Evolutionary conservation across 73 alveolate species (phyloP).

Genomic region (Blepharisma japonicum): DNA sequence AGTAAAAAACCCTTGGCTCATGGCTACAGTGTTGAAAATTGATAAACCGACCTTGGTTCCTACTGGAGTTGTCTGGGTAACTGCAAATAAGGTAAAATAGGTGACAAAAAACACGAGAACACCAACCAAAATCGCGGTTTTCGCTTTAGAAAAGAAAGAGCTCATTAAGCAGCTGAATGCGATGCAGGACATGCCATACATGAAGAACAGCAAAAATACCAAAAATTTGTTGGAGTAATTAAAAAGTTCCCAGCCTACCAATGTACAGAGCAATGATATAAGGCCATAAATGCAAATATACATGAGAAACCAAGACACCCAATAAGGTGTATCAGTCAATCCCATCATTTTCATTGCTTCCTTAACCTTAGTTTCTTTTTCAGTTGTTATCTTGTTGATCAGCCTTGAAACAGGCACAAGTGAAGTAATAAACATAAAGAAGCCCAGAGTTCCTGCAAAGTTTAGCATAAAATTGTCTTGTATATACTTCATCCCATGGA

Average conservation of each 20-base stretch:
- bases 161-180: constrained; percentile 19
- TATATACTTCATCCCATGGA: constrained; percentile 9
- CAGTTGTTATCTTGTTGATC: constrained; percentile 39
- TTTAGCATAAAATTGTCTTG: constrained; percentile 12
- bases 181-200: constrained; percentile 17
- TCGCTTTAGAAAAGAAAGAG: neutral
- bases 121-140: constrained; percentile 9
- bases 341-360: constrained; percentile 99
- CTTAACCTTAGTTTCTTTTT: constrained; percentile 92
- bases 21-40: constrained; percentile 17
- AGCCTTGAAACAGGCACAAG: constrained; percentile 21
- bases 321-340: constrained; percentile 21
- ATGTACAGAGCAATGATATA: neutral
- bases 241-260: neutral
- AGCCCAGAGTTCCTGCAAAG: constrained; percentile 20
- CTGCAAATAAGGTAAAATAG: neutral
- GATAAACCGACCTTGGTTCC: neutral
- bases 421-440: constrained; percentile 24
- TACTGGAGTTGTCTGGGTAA: constrained; percentile 17
- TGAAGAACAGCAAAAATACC: constrained; percentile 9
- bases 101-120: constrained; percentile 2
- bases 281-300: neutral
- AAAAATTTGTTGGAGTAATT: constrained; percentile 5
- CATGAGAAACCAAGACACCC: constrained; percentile 18
- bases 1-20: neutral